Evolutionary conservation across 495 filamentous ascomycete species (phyloP).

Genomic region (Talaromyces proteolyticus): DNA sequence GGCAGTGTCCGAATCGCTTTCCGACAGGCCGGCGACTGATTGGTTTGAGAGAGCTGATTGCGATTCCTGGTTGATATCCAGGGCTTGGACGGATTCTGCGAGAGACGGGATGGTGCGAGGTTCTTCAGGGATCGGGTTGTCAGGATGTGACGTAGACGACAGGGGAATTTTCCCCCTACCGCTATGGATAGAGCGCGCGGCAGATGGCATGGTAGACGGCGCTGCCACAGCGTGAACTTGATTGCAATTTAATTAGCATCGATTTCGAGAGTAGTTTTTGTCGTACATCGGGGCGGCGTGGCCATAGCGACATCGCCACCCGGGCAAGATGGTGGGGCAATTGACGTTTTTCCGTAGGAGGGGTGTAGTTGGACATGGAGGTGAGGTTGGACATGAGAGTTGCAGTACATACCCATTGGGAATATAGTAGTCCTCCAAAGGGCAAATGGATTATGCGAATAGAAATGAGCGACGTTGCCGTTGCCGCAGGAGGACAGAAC

Average conservation of each 20-base stretch:
- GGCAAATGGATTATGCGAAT: not conserved
- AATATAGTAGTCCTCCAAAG: no score
- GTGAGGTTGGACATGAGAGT: no score
- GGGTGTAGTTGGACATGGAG: no score
- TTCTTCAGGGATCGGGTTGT: constrained; percentile 52
- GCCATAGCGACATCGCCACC: not conserved
- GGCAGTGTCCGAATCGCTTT: constrained; percentile 38
- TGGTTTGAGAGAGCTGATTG: constrained; percentile 2
- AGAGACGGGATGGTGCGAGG: constrained; percentile 36
- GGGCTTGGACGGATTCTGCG: constrained; percentile 16
- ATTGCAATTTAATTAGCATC: not conserved
- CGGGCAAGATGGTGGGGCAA: no score
- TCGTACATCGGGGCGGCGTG: not conserved
- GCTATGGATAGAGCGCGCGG: constrained; percentile 17
- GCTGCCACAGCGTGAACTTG: constrained; percentile 31
- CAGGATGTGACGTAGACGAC: constrained; percentile 46
- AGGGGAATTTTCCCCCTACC: constrained; percentile 24
- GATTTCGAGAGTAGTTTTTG: no score
- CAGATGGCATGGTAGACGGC: constrained; percentile 19
- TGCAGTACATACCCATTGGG: constrained; percentile 5
- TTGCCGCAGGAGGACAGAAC: no score
- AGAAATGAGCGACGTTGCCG: no score
- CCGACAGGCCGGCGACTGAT: constrained; percentile 15
- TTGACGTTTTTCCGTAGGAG: no score
- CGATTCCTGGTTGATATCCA: constrained; percentile 1